Evolutionary conservation across 2,329 filamentous ascomycete genomes (phyloP).

Genomic region (Trichoderma gracile): DNA sequence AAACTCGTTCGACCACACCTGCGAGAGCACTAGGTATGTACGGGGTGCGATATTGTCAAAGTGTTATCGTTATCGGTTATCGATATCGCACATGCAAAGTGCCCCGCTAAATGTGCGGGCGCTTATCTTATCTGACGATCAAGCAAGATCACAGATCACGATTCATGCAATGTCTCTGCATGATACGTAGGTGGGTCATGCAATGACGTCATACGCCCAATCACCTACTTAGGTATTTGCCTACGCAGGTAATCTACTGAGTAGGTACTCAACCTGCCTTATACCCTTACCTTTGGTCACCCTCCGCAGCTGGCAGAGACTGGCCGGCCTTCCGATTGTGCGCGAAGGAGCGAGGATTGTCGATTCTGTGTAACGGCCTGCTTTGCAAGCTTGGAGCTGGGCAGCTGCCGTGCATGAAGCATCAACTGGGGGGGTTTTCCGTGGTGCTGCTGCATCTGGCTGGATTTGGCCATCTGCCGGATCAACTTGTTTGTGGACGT

Average conservation of each 20-base stretch:
- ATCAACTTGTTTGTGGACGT: constrained; percentile 26
- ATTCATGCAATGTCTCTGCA: background rate
- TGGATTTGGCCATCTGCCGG: constrained; percentile 26
- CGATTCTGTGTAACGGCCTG: constrained; percentile 24
- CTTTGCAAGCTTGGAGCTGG: constrained; percentile 7
- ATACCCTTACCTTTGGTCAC: no score
- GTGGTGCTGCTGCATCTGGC: constrained; percentile 25
- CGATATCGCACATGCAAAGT: background rate
- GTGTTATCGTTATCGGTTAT: background rate
- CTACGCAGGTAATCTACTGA: no score
- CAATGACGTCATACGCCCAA: no score
- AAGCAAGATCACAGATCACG: background rate
- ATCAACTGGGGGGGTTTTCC: constrained; percentile 17
- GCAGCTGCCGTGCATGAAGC: constrained; percentile 11
- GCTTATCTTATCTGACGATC: constrained; percentile 17
- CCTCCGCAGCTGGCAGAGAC: constrained; percentile 22
- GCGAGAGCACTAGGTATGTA: no score
- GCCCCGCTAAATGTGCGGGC: background rate
- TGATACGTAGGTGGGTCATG: no score
- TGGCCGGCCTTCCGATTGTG: background rate
- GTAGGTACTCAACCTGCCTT: no score
- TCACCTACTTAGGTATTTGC: no score
- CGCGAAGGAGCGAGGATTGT: background rate
- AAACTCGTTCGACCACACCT: no score
- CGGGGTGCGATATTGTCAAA: background rate